A percentile compares a stretch with the other conserved stretches of the same genome.
phyloP scores from a whole-genome alignment of 2,329 filamentous ascomycete species.

The Pyrenochaeta sp. region DNA sequence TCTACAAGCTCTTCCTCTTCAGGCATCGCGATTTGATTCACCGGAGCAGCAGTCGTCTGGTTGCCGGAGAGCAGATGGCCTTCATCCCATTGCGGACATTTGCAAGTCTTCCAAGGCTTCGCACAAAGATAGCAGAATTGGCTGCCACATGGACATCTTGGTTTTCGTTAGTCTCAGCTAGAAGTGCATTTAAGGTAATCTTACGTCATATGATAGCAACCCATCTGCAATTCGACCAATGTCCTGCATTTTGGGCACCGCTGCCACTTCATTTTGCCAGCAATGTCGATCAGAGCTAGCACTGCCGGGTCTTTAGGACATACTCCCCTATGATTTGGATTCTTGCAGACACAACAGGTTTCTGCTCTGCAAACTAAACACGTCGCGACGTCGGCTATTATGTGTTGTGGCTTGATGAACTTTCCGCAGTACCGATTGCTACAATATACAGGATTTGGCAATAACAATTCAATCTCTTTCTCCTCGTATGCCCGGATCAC shows the following conservation, averaged over 20 bases:
- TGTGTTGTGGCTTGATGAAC: slow-evolving; percentile 11
- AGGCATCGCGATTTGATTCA: slow-evolving; percentile 16
- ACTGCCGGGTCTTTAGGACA: slow-evolving; percentile 18
- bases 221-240: slow-evolving; percentile 16
- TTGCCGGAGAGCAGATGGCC: slow-evolving; percentile 12
- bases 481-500: slow-evolving; percentile 13
- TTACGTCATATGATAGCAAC: slow-evolving; percentile 25
- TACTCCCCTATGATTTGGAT: slow-evolving; percentile 14
- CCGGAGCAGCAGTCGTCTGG: slow-evolving; percentile 2
- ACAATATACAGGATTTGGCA: slow-evolving; percentile 20
- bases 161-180: slow-evolving; percentile 2
- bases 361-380: slow-evolving; percentile 8
- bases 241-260: slow-evolving; percentile 15
- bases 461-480: slow-evolving; percentile 19
- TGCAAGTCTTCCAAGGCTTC: slow-evolving; percentile 42
- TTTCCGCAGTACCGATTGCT: slow-evolving; percentile 14
- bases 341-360: slow-evolving; percentile 19
- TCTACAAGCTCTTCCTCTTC: slow-evolving; percentile 20
- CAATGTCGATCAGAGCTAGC: slow-evolving; percentile 13
- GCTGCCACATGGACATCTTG: slow-evolving; percentile 60
- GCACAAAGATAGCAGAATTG: slow-evolving; percentile 75
- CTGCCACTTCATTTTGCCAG: slow-evolving; percentile 13
- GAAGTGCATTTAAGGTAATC: too few relatives aligned
- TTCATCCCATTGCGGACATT: slow-evolving; percentile 17
- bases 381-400: slow-evolving; percentile 12